Percentiles rank a stretch among this genome's conserved stretches.
Conservation (phyloP, 2,329 filamentous ascomycete species). For the Monosporascus sp. region DNA sequence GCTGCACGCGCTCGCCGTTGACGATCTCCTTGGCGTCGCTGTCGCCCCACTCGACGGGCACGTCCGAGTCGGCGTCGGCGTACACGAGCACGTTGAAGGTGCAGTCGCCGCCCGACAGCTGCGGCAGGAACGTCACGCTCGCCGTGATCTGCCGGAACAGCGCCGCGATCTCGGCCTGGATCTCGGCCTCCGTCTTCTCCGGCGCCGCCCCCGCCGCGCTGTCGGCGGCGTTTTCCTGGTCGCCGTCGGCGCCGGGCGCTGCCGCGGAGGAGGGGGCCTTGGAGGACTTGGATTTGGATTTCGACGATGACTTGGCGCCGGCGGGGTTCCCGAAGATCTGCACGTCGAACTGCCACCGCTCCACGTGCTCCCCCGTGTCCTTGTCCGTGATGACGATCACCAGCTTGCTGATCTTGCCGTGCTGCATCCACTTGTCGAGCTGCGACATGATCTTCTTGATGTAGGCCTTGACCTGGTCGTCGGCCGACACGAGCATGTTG, state of each 20-base stretch:
- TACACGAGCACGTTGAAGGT: constrained; percentile 99
- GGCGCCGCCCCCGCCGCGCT: constrained; percentile 27
- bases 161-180: constrained; percentile 91
- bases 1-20: constrained; percentile 89
- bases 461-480: constrained; percentile 98
- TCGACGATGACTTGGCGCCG: constrained; percentile 33
- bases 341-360: constrained; percentile 98
- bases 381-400: constrained; percentile 96
- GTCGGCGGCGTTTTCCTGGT: constrained; percentile 66
- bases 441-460: constrained; percentile 99
- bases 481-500: constrained; percentile 94
- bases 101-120: constrained; percentile 80
- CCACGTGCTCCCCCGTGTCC: constrained; percentile 92
- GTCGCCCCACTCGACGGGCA: constrained; percentile 97
- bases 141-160: constrained; percentile 98
- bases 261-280: constrained; percentile 44
- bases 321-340: constrained; percentile 14
- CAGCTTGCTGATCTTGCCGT: constrained; percentile 93
- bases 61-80: constrained; percentile 91
- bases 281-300: constrained; percentile 27
- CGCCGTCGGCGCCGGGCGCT: constrained; percentile 37
- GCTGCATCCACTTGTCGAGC: constrained; percentile 95
- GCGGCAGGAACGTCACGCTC: constrained; percentile 92
- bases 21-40: constrained; percentile 96
- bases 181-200: constrained; percentile 80